Evolutionary conservation across 495 filamentous ascomycete species (phyloP).

Genomic region (Penicillium odoratum): DNA sequence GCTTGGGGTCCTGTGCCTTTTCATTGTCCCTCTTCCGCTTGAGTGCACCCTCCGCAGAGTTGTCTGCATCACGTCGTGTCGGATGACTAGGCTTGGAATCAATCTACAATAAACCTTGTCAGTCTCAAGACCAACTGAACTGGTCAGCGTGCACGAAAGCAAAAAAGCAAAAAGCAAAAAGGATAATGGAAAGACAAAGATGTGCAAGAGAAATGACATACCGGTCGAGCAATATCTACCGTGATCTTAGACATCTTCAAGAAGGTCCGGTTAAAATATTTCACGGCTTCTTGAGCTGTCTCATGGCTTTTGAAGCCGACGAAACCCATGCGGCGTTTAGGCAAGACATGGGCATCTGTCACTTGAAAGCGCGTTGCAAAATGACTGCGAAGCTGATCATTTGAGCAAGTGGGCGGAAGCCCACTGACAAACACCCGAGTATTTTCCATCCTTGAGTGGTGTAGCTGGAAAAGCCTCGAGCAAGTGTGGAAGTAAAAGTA

Average conservation of each 20-base stretch:
- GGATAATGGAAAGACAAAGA: constrained; percentile 6
- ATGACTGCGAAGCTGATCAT: constrained; percentile 83
- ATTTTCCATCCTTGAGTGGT: constrained; percentile 41
- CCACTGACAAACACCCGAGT: constrained; percentile 89
- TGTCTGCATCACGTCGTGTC: constrained; percentile 31
- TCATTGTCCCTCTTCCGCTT: constrained; percentile 57
- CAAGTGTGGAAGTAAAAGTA: constrained; percentile 24
- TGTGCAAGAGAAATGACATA: constrained; percentile 43
- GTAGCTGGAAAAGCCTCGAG: constrained; percentile 19
- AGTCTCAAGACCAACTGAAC: constrained; percentile 49
- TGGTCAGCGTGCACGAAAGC: constrained; percentile 44
- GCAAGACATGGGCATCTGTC: constrained; percentile 89
- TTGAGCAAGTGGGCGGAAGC: constrained; percentile 68
- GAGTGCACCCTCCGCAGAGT: constrained; percentile 30
- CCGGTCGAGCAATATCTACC: constrained; percentile 87
- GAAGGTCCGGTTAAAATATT: constrained; percentile 92
- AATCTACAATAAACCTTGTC: constrained; percentile 44
- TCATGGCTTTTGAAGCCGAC: constrained; percentile 86
- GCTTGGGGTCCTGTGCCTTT: constrained; percentile 64
- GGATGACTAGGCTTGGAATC: constrained; percentile 40
- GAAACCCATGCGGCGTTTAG: constrained; percentile 89
- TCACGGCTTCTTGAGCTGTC: constrained; percentile 77
- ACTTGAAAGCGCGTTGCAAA: constrained; percentile 74
- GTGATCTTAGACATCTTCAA: constrained; percentile 94
- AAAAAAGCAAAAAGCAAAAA: constrained; percentile 19